Evolutionary conservation across 176 grass and related monocot species (phyloP).

Genomic region (Phyllostachys edulis): DNA sequence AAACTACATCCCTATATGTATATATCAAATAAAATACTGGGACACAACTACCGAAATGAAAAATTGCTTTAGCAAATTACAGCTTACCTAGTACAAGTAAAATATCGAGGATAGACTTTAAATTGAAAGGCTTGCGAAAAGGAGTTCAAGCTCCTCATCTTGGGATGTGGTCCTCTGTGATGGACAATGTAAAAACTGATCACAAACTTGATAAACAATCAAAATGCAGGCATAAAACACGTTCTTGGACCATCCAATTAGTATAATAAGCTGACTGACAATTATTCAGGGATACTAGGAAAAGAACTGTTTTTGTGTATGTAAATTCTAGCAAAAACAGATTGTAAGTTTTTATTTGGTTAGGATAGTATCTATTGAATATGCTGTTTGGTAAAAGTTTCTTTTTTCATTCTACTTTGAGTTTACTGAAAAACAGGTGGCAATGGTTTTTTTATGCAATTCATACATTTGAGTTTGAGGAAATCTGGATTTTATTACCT

Average conservation of each 20-base stretch:
- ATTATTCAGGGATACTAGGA: not conserved
- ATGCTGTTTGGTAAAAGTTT: not conserved
- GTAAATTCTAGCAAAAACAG: not conserved
- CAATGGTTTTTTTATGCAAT: not conserved
- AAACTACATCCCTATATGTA: not conserved
- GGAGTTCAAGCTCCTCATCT: constrained; percentile 84
- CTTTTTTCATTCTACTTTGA: not conserved
- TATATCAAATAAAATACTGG: not conserved
- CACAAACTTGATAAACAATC: not conserved
- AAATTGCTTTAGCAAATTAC: not conserved
- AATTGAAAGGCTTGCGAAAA: constrained; percentile 88
- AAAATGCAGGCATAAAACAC: not conserved
- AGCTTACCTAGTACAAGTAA: constrained; percentile 32
- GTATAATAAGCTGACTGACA: not conserved
- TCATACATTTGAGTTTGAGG: not conserved
- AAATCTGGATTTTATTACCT: not conserved
- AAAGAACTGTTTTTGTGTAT: not conserved
- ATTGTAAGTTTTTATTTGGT: not conserved
- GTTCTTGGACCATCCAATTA: not conserved
- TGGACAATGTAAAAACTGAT: constrained; percentile 3
- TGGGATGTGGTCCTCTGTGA: constrained; percentile 60
- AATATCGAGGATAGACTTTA: constrained; percentile 29
- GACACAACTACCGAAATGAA: not conserved
- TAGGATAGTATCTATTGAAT: not conserved
- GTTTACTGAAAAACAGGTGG: not conserved